Percentiles rank a stretch among this genome's conserved stretches.
phyloP scores from a whole-genome alignment of 23 red algal species.

The Gracilaria vermiculophylla region DNA sequence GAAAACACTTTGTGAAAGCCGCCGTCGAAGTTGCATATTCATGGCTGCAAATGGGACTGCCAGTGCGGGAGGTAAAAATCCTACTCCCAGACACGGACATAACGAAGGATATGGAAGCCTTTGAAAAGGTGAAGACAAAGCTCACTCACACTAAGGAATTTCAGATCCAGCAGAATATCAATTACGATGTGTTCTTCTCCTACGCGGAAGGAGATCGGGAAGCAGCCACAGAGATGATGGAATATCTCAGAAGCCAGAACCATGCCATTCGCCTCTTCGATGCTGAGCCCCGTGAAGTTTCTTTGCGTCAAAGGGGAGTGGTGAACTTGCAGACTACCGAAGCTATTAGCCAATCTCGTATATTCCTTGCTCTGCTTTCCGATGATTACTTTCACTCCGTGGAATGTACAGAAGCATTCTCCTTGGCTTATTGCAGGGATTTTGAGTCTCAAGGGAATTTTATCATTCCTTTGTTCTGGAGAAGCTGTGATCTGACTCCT shows the following conservation, averaged over 20 bases:
- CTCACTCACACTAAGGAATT: background rate
- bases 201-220: slow-evolving; percentile 68
- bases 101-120: slow-evolving; percentile 77
- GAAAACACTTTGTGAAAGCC: slow-evolving; percentile 90
- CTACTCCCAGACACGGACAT: slow-evolving; percentile 89
- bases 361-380: slow-evolving; percentile 73
- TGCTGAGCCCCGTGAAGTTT: slow-evolving; percentile 69
- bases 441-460: slow-evolving; percentile 84
- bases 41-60: slow-evolving; percentile 86
- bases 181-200: slow-evolving; percentile 76
- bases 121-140: slow-evolving; percentile 18
- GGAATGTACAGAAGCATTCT: slow-evolving; percentile 89
- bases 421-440: slow-evolving; percentile 83
- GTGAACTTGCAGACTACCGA: slow-evolving; percentile 72
- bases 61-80: slow-evolving; percentile 78
- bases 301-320: slow-evolving; percentile 69
- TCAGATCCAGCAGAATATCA: background rate
- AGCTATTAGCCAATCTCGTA: slow-evolving; percentile 61
- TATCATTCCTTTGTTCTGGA: slow-evolving; percentile 83
- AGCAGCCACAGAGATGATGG: slow-evolving; percentile 73
- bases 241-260: slow-evolving; percentile 65
- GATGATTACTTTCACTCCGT: slow-evolving; percentile 86
- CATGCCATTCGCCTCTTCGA: slow-evolving; percentile 54
- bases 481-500: slow-evolving; percentile 79
- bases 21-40: slow-evolving; percentile 82